phyloP scores from a whole-genome alignment of 306 rosid genomes.

The Dicorynia guianensis region DNA sequence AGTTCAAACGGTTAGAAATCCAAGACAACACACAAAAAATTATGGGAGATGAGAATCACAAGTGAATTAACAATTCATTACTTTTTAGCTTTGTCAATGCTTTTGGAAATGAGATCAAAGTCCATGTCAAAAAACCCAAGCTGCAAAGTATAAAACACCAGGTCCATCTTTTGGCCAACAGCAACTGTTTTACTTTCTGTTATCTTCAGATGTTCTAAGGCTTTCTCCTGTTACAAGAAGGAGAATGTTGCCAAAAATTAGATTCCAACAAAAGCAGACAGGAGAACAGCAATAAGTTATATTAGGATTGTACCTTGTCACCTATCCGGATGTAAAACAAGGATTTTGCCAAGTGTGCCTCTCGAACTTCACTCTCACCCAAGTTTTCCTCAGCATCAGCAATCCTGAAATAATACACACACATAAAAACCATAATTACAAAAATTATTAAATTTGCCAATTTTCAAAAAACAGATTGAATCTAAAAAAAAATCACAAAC shows the following conservation, averaged over 20 bases:
- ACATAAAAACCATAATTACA: conserved; percentile 27
- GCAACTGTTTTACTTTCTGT: conserved; percentile 97
- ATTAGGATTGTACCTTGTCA: conserved; percentile 68
- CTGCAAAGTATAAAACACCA: conserved; percentile 86
- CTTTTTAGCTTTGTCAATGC: conserved; percentile 96
- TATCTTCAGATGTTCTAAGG: conserved; percentile 90
- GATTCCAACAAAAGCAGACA: conserved; percentile 25
- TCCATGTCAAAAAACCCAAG: conserved; percentile 97
- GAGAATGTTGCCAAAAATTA: conserved; percentile 21
- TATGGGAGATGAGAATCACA: conserved; percentile 18
- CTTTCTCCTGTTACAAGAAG: conserved; percentile 68
- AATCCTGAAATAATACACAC: conserved; percentile 63
- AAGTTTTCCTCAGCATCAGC: conserved; percentile 98
- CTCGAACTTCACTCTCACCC: conserved; percentile 99
- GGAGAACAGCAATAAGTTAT: conserved; percentile 17
- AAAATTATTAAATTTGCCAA: neutral
- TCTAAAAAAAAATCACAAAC: conserved; percentile 21
- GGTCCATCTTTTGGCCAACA: conserved; percentile 98
- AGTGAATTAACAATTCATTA: conserved; percentile 14
- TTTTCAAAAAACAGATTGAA: conserved; percentile 33
- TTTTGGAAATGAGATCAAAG: conserved; percentile 92
- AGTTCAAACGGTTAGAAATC: conserved; percentile 44
- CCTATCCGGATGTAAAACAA: conserved; percentile 86
- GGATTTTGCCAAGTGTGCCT: conserved; percentile 97
- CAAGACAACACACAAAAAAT: conserved; percentile 15